phyloP scores from a whole-genome alignment of 768 basidiomycete species.

The Mycena crocata region DNA sequence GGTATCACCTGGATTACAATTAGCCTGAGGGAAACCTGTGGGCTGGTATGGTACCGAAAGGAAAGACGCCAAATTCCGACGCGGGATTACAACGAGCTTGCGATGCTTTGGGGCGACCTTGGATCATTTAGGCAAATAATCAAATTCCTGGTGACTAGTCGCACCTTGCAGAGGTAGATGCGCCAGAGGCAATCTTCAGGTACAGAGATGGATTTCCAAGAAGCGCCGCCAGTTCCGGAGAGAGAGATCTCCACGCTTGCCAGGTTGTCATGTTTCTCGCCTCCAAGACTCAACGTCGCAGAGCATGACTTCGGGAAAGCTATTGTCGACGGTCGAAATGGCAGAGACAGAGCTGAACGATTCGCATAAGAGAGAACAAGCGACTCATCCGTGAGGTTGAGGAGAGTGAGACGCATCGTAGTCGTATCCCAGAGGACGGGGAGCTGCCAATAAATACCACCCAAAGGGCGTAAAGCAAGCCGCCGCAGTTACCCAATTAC shows the following conservation, averaged over 20 bases:
- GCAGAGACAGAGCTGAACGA: conserved; percentile 29
- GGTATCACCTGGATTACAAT: conserved; percentile 60
- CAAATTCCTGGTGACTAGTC: conserved; percentile 31
- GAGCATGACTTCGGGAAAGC: conserved; percentile 35
- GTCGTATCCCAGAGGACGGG: background rate
- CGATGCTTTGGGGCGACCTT: conserved; percentile 60
- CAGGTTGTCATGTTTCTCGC: conserved; percentile 36
- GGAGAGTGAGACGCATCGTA: conserved; percentile 26
- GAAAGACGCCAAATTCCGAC: conserved; percentile 67
- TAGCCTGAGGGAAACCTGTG: background rate
- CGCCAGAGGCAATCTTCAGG: conserved; percentile 65
- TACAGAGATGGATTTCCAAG: conserved; percentile 59
- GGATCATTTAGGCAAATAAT: conserved; percentile 9
- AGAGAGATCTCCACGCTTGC: conserved; percentile 18
- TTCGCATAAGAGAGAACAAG: conserved; percentile 28
- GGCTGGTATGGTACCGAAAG: conserved; percentile 42
- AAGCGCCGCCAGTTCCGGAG: conserved; percentile 42
- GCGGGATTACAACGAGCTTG: conserved; percentile 68
- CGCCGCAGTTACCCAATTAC: too few relatives aligned
- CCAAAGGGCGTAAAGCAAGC: background rate
- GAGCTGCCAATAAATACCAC: background rate
- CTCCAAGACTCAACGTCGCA: conserved; percentile 28
- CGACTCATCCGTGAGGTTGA: conserved; percentile 34
- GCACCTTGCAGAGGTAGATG: conserved; percentile 66
- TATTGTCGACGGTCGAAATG: conserved; percentile 38